These are phyloP conservation scores for Pseudonectria buxi DNA, from an alignment of 2,329 filamentous ascomycete species.

Conservation along the genomic window DNA sequence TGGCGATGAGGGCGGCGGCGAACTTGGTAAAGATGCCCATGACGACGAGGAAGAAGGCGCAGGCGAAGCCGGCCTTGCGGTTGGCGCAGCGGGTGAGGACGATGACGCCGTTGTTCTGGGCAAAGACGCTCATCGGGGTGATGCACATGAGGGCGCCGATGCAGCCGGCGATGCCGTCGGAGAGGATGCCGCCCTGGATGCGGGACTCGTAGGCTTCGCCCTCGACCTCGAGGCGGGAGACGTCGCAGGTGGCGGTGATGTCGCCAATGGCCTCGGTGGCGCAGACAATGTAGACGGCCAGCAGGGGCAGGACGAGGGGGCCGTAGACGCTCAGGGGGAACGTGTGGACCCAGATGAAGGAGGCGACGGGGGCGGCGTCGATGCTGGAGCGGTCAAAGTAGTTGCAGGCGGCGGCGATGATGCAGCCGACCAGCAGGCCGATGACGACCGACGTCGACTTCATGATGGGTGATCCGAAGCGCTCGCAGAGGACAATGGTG, in stretches of 20 bases:
- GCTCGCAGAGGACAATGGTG: constrained; percentile 73
- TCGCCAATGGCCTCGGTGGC: constrained; percentile 76
- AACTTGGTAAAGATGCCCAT: constrained; percentile 84
- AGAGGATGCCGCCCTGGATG: constrained; percentile 72
- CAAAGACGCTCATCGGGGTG: constrained; percentile 73
- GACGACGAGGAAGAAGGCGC: constrained; percentile 68
- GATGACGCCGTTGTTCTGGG: constrained; percentile 81
- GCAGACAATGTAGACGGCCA: constrained; percentile 65
- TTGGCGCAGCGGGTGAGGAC: constrained; percentile 76
- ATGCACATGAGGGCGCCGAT: constrained; percentile 72
- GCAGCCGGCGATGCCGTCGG: constrained; percentile 70
- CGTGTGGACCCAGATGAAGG: constrained; percentile 74
- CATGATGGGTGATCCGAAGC: constrained; percentile 79
- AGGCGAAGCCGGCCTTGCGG: constrained; percentile 71
- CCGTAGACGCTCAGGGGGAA: constrained; percentile 67
- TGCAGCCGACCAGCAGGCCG: constrained; percentile 67
- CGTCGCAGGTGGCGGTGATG: constrained; percentile 75
- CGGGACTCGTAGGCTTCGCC: constrained; percentile 66
- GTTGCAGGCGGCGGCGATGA: constrained; percentile 69
- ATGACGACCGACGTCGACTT: constrained; percentile 72
- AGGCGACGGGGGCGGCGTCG: constrained; percentile 61
- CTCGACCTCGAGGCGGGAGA: constrained; percentile 67
- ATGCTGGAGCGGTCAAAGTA: constrained; percentile 74
- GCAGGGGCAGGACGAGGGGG: constrained; percentile 63
- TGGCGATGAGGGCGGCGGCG: constrained; percentile 69